phyloP scores from a whole-genome alignment of 2,329 filamentous ascomycete genomes.

The Neonectria faginata region DNA sequence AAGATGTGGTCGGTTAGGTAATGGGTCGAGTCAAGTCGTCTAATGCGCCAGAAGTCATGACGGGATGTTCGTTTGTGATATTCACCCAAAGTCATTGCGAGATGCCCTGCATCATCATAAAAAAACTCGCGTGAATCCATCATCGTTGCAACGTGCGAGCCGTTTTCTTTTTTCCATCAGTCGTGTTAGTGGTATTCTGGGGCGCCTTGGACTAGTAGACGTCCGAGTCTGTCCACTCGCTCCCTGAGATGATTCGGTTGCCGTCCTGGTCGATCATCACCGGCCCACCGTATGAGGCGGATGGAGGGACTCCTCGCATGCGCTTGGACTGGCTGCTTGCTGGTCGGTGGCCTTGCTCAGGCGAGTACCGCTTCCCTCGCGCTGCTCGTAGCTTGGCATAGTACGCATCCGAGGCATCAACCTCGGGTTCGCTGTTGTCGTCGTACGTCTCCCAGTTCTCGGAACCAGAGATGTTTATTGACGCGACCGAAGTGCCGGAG shows the following conservation, averaged over 20 bases:
- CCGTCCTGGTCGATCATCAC: conserved; percentile 68
- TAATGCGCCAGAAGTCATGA: conserved; percentile 21
- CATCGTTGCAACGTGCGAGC: conserved; percentile 38
- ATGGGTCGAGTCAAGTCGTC: conserved; percentile 7
- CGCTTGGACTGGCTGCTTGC: conserved; percentile 64
- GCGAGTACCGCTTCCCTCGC: conserved; percentile 71
- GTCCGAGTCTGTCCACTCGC: conserved; percentile 76
- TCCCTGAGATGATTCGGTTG: conserved; percentile 72
- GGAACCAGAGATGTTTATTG: conserved; percentile 82
- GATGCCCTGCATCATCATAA: conserved; percentile 47
- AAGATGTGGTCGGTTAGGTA: conserved; percentile 5
- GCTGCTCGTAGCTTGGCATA: conserved; percentile 81
- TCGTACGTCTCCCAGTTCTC: conserved; percentile 99
- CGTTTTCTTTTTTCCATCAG: conserved; percentile 38
- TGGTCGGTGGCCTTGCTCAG: conserved; percentile 59
- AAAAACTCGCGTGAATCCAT: conserved; percentile 45
- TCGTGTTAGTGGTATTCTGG: conserved; percentile 27
- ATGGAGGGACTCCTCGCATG: conserved; percentile 64
- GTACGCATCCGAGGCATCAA: conserved; percentile 81
- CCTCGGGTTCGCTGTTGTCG: conserved; percentile 80
- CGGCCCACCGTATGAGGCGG: conserved; percentile 59
- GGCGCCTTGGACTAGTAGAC: conserved; percentile 56
- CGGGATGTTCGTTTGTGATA: conserved; percentile 34
- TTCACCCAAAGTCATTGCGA: conserved; percentile 44
- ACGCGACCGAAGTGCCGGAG: conserved; percentile 73